Base-by-base conservation (phyloP, 495 filamentous ascomycete genomes). In the Podospora conica region DNA sequence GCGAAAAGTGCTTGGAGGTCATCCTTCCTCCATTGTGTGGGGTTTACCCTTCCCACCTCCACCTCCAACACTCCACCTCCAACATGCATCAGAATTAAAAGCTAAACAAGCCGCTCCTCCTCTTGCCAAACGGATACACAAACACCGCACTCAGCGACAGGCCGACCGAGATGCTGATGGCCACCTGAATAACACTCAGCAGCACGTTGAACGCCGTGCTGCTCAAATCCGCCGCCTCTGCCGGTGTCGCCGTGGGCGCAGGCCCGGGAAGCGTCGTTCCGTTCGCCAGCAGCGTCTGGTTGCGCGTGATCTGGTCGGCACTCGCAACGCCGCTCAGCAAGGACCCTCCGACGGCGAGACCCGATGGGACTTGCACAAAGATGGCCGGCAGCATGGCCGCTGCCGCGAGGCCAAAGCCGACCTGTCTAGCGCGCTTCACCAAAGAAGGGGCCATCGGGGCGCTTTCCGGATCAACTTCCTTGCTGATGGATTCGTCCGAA, bases 301-400 rank as follows among this genome's bases (percentile, higher is more conserved):
- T 85, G 57, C 70, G 64, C 12, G 85, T 89, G 64, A 98, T 87
- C 70, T 92, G 84, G 71, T 96, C 87, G 2, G 92, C 94, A 15
- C 86, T 88, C n/a, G 86, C 86, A 53, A 98, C 82, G 9, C 95
- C 94, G n/a, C 86, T 87, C 15, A 98, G 81, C 65, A 97, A 77
- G 10, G 88, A 91, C 2, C 94, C 94, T 29, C 86, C 86, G 5
- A 92, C 92, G 1, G 95, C 91, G 12, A 98, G 82, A 4, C 93
- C 94, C 15, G 89, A 92, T 3, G 94, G 94, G 6, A 98, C 95
- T 61, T 95, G 91, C 6, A 98, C 94, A 70, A 96, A 96, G 67
- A 98, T 96, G 5, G 91, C 94, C 1, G 94, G 94, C 0, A 98
- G 78, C 78, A 98, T 90, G 8, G 91, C 90, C 1, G 91, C 91